These are phyloP conservation scores for Barnettozyma salicaria DNA, from an alignment of 805 yeast species.

Conservation along the genomic window DNA sequence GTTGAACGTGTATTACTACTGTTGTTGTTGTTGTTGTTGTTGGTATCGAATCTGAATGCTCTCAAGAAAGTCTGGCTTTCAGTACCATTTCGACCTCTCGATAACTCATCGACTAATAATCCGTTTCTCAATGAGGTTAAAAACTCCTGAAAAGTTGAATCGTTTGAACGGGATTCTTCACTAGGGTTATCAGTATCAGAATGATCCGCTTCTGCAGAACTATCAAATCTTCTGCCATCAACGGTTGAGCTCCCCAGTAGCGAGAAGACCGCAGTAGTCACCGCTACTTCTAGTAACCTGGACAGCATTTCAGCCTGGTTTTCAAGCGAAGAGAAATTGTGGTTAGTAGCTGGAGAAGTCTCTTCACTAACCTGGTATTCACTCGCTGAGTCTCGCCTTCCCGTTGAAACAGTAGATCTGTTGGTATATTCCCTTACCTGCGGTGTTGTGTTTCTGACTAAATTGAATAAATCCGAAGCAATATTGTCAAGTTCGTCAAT, in stretches of 20 bases:
- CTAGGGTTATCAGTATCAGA: no score
- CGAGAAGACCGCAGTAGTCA: conserved; percentile 38
- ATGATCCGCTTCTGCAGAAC: conserved; percentile 18
- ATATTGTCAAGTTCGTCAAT: conserved; percentile 22
- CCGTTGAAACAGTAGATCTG: conserved; percentile 1
- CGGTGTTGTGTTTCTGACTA: conserved; percentile 8
- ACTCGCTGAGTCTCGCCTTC: no score
- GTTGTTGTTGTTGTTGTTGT: no score
- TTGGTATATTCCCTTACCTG: not conserved
- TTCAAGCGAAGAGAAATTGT: conserved; percentile 13
- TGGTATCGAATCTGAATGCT: conserved; percentile 39
- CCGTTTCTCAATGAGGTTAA: conserved; percentile 36
- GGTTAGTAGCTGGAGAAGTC: not conserved
- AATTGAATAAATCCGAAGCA: conserved; percentile 16
- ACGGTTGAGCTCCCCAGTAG: conserved; percentile 29
- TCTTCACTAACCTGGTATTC: not conserved
- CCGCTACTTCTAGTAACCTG: conserved; percentile 38
- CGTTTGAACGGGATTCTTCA: conserved; percentile 16
- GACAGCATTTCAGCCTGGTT: conserved; percentile 38
- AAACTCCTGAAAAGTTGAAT: conserved; percentile 40
- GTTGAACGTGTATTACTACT: not conserved
- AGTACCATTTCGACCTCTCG: conserved; percentile 19
- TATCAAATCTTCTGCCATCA: conserved; percentile 29
- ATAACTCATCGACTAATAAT: conserved; percentile 33
- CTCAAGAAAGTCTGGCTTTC: conserved; percentile 33